Conservation (phyloP, 306 rosid genomes). For the Hippophae tibetana region DNA sequence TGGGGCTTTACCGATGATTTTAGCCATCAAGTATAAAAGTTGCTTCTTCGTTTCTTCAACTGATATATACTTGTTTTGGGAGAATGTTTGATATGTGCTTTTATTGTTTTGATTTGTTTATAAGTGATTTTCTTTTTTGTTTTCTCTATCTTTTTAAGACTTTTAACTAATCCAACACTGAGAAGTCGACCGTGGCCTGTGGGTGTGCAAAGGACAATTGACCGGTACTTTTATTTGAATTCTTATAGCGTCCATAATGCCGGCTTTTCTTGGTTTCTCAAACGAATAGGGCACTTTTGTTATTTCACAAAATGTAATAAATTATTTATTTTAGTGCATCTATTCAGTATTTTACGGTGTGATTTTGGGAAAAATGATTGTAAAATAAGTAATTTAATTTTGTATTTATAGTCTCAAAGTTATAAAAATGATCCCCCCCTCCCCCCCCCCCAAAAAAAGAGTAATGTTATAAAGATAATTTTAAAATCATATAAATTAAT, state of each 20-base stretch:
- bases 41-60: background rate
- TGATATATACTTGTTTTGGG: no score
- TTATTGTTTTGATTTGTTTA: background rate
- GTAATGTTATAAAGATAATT: no score
- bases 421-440: no score
- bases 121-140: slow-evolving; percentile 8
- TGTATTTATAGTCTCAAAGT: no score
- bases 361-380: no score
- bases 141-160: slow-evolving; percentile 6
- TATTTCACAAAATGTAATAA: background rate
- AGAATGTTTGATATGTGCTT: background rate
- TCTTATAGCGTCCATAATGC: slow-evolving; percentile 36
- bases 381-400: no score
- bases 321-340: no score
- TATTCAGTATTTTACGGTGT: no score
- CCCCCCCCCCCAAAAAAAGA: no score
- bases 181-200: slow-evolving; percentile 19
- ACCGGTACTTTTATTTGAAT: slow-evolving; percentile 48
- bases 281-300: slow-evolving; percentile 17
- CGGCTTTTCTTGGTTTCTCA: slow-evolving; percentile 22
- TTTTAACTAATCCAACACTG: slow-evolving; percentile 23
- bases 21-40: slow-evolving; percentile 24
- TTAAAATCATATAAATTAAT: no score
- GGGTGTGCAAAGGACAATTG: slow-evolving; percentile 42
- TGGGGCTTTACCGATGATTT: slow-evolving; percentile 25